phyloP scores from a whole-genome alignment of 2,329 filamentous ascomycete genomes.

The Stemphylium lycopersici region DNA sequence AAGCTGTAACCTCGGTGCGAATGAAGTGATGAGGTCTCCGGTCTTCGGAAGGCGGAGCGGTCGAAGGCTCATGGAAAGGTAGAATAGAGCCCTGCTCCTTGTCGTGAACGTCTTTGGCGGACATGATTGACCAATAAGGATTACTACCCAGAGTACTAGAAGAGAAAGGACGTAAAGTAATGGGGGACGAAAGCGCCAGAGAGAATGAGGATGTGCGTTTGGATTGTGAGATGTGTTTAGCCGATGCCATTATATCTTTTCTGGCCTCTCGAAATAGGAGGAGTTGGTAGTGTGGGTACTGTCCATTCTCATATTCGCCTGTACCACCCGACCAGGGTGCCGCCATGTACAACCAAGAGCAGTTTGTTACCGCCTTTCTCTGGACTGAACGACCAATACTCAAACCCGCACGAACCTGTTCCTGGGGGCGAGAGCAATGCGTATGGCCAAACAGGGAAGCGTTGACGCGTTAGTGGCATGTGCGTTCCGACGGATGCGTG shows the following conservation, averaged over 20 bases:
- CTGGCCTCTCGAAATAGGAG: not conserved
- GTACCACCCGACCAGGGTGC: not conserved
- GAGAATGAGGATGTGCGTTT: conserved; percentile 2
- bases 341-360: conserved; percentile 1
- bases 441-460: not conserved
- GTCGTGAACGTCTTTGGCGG: conserved; percentile 6
- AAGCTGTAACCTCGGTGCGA: conserved; percentile 30
- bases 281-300: not conserved
- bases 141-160: conserved; percentile 1
- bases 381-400: not conserved
- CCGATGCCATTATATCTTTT: conserved; percentile 8
- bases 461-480: not conserved
- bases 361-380: not conserved
- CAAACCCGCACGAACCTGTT: conserved; percentile 1
- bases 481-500: conserved; percentile 3
- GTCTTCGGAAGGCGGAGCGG: conserved; percentile 11
- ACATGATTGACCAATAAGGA: conserved; percentile 12
- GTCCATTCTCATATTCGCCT: conserved; percentile 6
- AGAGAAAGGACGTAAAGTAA: conserved; percentile 4
- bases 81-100: conserved; percentile 11
- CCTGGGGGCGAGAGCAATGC: not conserved
- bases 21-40: conserved; percentile 6
- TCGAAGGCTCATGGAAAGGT: conserved; percentile 22
- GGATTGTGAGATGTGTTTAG: not conserved
- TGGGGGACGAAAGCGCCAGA: not conserved